phyloP scores from a whole-genome alignment of 768 basidiomycete species.

The Saitozyma sp. region DNA sequence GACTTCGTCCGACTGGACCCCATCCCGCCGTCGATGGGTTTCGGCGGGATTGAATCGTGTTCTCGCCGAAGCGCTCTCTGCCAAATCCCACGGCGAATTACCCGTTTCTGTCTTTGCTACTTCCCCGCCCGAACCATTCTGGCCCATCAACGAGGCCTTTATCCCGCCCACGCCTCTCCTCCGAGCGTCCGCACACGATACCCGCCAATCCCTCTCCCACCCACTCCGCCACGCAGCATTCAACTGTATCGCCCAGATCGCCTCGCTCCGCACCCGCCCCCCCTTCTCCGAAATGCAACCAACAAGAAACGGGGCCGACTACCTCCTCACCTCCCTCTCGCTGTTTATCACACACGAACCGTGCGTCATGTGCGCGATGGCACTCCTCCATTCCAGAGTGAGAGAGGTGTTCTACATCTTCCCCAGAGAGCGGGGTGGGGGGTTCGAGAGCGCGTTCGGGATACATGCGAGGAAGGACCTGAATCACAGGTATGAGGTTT shows the following conservation, averaged over 20 bases:
- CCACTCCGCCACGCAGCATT: constrained; percentile 83
- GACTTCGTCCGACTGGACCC: constrained; percentile 64
- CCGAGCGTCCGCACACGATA: constrained; percentile 64
- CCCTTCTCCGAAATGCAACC: constrained; percentile 45
- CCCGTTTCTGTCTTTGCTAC: constrained; percentile 76
- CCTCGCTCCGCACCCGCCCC: constrained; percentile 46
- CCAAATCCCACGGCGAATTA: constrained; percentile 64
- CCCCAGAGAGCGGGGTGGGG: constrained; percentile 76
- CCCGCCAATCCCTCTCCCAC: constrained; percentile 66
- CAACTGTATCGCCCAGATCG: constrained; percentile 57
- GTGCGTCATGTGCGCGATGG: constrained; percentile 98
- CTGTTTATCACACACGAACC: constrained; percentile 95
- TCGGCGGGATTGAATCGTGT: constrained; percentile 64
- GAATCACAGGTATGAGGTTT: constrained; percentile 82
- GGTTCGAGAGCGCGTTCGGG: constrained; percentile 70
- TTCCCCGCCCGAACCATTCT: constrained; percentile 28
- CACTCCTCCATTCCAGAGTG: constrained; percentile 89
- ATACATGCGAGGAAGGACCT: constrained; percentile 79
- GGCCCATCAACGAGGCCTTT: constrained; percentile 36
- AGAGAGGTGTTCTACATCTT: constrained; percentile 70
- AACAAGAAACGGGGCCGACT: constrained; percentile 69
- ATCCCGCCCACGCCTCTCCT: constrained; percentile 51
- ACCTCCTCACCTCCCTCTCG: constrained; percentile 79
- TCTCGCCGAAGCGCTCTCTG: constrained; percentile 59
- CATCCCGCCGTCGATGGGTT: constrained; percentile 71